A percentile compares a stretch with the other conserved stretches of the same genome.
Conservation (phyloP, 2,329 filamentous ascomycete genomes). For the Verticillium zaregamsianum region DNA sequence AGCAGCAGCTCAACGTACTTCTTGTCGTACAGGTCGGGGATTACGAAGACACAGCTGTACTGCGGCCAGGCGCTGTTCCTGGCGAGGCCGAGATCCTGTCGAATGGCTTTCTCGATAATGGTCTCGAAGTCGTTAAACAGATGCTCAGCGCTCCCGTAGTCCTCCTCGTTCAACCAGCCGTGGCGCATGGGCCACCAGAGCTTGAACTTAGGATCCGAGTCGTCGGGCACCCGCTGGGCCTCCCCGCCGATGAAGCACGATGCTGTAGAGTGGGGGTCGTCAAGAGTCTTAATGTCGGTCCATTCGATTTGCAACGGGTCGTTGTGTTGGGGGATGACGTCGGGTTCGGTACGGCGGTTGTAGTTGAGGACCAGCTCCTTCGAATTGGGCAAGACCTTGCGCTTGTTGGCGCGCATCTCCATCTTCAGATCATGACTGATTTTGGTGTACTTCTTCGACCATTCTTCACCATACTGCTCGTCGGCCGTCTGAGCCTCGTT, state of each 20-base stretch:
- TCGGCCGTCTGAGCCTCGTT: slow-evolving; percentile 61
- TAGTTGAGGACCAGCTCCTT: slow-evolving; percentile 94
- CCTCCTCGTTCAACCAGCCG: slow-evolving; percentile 85
- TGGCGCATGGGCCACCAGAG: slow-evolving; percentile 87
- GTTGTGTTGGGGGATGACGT: slow-evolving; percentile 90
- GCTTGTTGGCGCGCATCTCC: slow-evolving; percentile 90
- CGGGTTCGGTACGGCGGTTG: slow-evolving; percentile 79
- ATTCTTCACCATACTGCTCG: slow-evolving; percentile 84
- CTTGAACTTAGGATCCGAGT: slow-evolving; percentile 84
- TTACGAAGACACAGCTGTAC: slow-evolving; percentile 95
- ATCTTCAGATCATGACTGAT: slow-evolving; percentile 84
- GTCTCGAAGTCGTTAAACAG: slow-evolving; percentile 84
- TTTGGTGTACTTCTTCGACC: slow-evolving; percentile 68
- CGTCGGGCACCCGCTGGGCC: slow-evolving; percentile 82
- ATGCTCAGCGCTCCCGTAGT: slow-evolving; percentile 76
- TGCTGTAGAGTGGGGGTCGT: slow-evolving; percentile 58
- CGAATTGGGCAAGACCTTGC: slow-evolving; percentile 92
- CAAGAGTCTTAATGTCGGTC: slow-evolving; percentile 71
- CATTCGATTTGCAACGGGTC: slow-evolving; percentile 92
- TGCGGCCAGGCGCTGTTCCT: slow-evolving; percentile 79
- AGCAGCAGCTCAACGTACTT: slow-evolving; percentile 82
- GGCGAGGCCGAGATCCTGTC: slow-evolving; percentile 74
- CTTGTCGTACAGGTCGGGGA: slow-evolving; percentile 95
- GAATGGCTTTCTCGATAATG: slow-evolving; percentile 81
- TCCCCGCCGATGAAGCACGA: slow-evolving; percentile 75